Percentiles rank a stretch among this genome's conserved stretches.
These are phyloP conservation scores for Alternaria novae-zelandiae DNA, from an alignment of 2,329 filamentous ascomycete species.

Conservation along the genomic window DNA sequence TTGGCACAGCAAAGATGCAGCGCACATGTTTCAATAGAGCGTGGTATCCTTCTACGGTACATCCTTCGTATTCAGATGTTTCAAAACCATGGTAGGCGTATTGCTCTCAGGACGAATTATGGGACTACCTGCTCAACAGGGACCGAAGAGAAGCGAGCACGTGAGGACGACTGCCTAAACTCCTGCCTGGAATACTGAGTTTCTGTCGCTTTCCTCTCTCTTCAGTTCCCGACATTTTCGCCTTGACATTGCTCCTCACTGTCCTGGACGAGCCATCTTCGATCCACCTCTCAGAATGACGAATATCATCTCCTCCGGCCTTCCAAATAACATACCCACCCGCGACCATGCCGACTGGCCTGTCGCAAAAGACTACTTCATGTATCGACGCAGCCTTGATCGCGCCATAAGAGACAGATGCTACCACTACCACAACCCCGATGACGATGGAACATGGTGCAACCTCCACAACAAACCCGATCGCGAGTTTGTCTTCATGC, in stretches of 20 bases:
- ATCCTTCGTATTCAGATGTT: too few relatives aligned
- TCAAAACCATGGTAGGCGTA: background rate
- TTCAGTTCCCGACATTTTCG: rapidly evolving
- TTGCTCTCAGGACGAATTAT: rapidly evolving
- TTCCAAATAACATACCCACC: background rate
- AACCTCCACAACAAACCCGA: background rate
- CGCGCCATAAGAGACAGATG: too few relatives aligned
- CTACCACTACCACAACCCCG: too few relatives aligned
- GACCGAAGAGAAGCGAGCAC: background rate
- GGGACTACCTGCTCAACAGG: background rate
- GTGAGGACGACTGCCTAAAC: background rate
- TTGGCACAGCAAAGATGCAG: too few relatives aligned
- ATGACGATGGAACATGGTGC: too few relatives aligned
- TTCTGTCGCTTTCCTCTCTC: background rate
- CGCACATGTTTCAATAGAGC: too few relatives aligned
- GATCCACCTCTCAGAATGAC: background rate
- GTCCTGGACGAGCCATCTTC: background rate
- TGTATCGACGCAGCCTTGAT: background rate
- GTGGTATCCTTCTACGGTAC: too few relatives aligned
- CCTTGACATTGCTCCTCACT: rapidly evolving
- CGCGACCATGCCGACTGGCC: background rate
- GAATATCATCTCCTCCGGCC: background rate
- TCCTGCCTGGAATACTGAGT: background rate
- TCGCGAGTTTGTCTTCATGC: background rate
- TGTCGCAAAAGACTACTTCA: background rate